Evolutionary conservation across 352 stramenopile genomes (phyloP).

Genomic region (Pythium sukuiense): DNA sequence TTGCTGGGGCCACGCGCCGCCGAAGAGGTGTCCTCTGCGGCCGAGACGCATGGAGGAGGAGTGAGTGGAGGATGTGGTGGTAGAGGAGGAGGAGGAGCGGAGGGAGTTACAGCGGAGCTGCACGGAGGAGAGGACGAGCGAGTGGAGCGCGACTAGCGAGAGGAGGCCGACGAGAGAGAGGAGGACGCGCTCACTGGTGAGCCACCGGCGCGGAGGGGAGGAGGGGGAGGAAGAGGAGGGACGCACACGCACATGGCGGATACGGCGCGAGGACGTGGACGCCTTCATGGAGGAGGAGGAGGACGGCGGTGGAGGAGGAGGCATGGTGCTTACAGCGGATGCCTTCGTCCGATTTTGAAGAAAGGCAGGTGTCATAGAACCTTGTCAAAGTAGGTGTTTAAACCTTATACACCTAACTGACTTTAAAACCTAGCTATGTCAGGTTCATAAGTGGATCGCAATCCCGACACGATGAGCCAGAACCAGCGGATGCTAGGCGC

Average conservation of each 20-base stretch:
- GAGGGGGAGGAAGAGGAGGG: constrained; percentile 9
- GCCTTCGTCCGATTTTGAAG: no score
- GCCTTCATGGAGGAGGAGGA: neutral
- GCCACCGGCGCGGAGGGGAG: neutral
- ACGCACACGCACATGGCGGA: neutral
- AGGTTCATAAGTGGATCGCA: no score
- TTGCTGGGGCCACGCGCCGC: neutral
- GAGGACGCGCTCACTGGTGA: constrained; percentile 11
- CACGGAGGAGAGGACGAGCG: constrained; percentile 14
- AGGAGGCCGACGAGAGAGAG: constrained; percentile 1
- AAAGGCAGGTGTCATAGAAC: no score
- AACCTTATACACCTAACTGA: no score
- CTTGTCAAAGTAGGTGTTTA: no score
- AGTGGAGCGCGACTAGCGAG: constrained; percentile 4
- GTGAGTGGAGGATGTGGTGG: neutral
- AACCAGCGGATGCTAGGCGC: no score
- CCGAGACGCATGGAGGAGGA: neutral
- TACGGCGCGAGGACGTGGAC: neutral
- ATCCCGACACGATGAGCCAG: no score
- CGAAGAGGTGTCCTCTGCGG: neutral
- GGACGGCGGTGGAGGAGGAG: neutral
- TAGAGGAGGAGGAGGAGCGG: neutral
- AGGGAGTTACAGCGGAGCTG: constrained; percentile 7
- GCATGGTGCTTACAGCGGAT: neutral
- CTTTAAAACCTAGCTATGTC: no score